These are phyloP conservation scores for Solanum gracilifrons DNA, from an alignment of 257 asterid genomes.

Conservation along the genomic window DNA sequence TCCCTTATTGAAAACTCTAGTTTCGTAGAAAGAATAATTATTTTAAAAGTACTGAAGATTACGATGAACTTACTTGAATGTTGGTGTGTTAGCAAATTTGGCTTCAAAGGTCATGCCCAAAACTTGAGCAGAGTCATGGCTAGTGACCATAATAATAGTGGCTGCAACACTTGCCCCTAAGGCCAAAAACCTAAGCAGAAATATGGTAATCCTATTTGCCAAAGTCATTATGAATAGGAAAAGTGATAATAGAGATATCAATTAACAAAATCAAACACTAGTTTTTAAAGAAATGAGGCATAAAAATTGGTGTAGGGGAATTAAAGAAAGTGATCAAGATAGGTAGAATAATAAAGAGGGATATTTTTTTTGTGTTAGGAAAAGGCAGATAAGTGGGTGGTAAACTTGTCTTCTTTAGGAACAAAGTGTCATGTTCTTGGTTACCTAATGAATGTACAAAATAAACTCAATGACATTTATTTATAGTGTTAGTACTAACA, in stretches of 20 bases:
- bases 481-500: not conserved
- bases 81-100: slow-evolving; percentile 52
- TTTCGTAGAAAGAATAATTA: not conserved
- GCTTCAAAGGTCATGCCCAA: slow-evolving; percentile 61
- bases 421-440: slow-evolving; percentile 34
- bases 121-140: slow-evolving; percentile 51
- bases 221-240: slow-evolving; percentile 18
- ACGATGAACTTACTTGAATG: slow-evolving; percentile 42
- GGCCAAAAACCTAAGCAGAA: slow-evolving; percentile 61
- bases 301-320: not conserved
- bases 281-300: not conserved
- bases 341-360: slow-evolving; percentile 6
- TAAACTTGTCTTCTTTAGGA: slow-evolving; percentile 18
- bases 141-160: slow-evolving; percentile 43
- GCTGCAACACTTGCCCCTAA: slow-evolving; percentile 54
- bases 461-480: slow-evolving; percentile 5
- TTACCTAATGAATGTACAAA: slow-evolving; percentile 38
- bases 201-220: slow-evolving; percentile 36
- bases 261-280: not conserved
- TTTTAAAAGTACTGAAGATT: not conserved
- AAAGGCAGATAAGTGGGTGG: slow-evolving; percentile 43
- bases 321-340: not conserved
- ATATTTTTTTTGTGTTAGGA: slow-evolving; percentile 28
- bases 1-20: not conserved
- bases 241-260: not conserved